Percentiles rank a stretch among this genome's conserved stretches.
phyloP scores from a whole-genome alignment of 805 yeast genomes.

The Myxozyma monticola region DNA sequence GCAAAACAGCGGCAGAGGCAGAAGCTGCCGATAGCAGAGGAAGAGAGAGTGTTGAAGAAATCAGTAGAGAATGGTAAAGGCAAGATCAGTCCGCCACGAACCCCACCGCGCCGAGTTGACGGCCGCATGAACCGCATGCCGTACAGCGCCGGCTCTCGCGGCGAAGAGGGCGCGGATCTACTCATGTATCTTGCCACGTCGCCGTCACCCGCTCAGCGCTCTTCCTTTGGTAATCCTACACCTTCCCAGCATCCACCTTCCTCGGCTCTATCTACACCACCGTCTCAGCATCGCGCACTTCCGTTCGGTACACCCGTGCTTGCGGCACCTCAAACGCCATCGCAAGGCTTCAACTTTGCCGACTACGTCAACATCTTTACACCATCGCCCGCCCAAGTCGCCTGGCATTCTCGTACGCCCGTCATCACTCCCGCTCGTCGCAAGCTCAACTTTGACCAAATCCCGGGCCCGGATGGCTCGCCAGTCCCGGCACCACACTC shows the following conservation, averaged over 20 bases:
- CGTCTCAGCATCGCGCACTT: not conserved
- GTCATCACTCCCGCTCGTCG: slow-evolving; percentile 24
- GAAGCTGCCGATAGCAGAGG: not conserved
- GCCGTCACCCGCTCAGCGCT: slow-evolving; percentile 59
- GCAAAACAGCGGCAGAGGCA: not conserved
- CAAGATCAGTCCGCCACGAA: slow-evolving; percentile 24
- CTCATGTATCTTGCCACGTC: slow-evolving; percentile 81
- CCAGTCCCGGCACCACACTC: too few species aligned
- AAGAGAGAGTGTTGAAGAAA: not conserved
- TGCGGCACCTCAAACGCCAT: slow-evolving; percentile 40
- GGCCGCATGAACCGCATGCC: not conserved
- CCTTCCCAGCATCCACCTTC: slow-evolving; percentile 25
- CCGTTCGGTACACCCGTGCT: slow-evolving; percentile 33
- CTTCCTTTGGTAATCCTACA: slow-evolving; percentile 15
- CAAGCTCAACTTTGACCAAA: slow-evolving; percentile 33
- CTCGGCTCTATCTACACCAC: slow-evolving; percentile 13
- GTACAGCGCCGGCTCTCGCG: not conserved
- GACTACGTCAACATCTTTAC: slow-evolving; percentile 65
- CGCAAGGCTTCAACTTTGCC: slow-evolving; percentile 65
- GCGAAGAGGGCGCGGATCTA: slow-evolving; percentile 75
- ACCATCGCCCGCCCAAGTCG: slow-evolving; percentile 42
- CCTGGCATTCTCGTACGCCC: too few species aligned
- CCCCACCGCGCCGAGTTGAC: slow-evolving; percentile 17
- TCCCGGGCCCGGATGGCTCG: too few species aligned
- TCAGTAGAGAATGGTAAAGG: slow-evolving; percentile 8